Base-by-base conservation (phyloP, 331 rosid species). In the Quercus tomentella region DNA sequence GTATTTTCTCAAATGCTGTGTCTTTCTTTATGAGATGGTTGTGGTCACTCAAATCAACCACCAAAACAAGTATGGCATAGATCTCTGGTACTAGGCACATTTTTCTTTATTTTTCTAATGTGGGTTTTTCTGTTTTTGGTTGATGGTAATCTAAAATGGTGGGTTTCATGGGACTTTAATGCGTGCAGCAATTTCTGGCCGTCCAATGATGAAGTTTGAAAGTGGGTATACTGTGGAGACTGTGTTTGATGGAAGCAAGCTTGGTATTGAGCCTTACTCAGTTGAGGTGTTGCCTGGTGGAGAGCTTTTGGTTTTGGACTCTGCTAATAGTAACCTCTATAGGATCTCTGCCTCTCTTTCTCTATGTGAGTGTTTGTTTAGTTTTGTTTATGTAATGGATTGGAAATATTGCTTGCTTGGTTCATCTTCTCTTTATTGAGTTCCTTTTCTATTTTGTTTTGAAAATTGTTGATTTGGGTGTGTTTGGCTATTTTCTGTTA, bases 201-300 rank as follows among this genome's bases (percentile, higher is more conserved):
- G 90, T 84, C 89, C 94, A 30, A 72, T 89, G 92, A 87, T 94
- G 98, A 94, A 94, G 86, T 94, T 89, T 55, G 98, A 94, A 87
- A 86, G 97, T 88, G 98, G 97, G 20, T 90, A 88, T 67, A 90
- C 62, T 41, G 93, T 92, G 87, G 96, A 92, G 94, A 94, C 98
- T 3, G 93, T 94, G 87, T 94, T 94, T 74, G 96, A 94, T 88
- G 96, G 98, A 72, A 94, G 96, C 84, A 94, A 94, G 89, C 98
- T 90, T 80, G 93, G 97, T 68, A 85, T 94, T 72, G 98, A 92
- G 87, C 98, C 98, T 81, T 86, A 89, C 86, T 87, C 93, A 23
- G 93, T 92, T 70, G 97, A 94, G 88, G 83, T 90, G 72, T 82
- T 94, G 73, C 86, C 96, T 22, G 88, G 74, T 83, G 98, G 93